Evolutionary conservation across 2,329 filamentous ascomycete species (phyloP).

Genomic region (Cytospora piceicola): DNA sequence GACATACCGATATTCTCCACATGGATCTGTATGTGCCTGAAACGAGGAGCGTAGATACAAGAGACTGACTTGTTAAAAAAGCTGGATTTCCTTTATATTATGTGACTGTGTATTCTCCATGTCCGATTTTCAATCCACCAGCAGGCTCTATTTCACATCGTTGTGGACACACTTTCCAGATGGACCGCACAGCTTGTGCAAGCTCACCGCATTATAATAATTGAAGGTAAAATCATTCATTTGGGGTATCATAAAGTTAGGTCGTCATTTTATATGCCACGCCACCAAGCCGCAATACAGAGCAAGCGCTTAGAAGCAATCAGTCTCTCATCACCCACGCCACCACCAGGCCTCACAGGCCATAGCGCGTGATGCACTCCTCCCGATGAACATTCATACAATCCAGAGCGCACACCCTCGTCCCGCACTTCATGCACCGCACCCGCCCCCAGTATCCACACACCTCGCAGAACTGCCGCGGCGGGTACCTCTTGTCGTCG

Average conservation of each 20-base stretch:
- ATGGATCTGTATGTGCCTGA: not conserved
- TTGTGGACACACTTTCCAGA: too few species aligned
- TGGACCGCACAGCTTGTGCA: too few species aligned
- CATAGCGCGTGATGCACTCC: conserved; percentile 70
- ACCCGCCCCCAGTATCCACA: conserved; percentile 83
- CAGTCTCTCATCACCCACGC: too few species aligned
- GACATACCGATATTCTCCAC: not conserved
- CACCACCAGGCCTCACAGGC: conserved; percentile 41
- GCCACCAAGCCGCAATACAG: not conserved
- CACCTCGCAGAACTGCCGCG: conserved; percentile 69
- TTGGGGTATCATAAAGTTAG: not conserved
- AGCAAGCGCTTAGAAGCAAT: not conserved
- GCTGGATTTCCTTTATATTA: too few species aligned
- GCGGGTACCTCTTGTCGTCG: conserved; percentile 36
- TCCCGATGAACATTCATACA: conserved; percentile 74
- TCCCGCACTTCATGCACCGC: conserved; percentile 77
- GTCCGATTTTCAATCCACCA: too few species aligned
- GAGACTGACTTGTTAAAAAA: not conserved
- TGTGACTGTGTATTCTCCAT: too few species aligned
- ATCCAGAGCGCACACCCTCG: conserved; percentile 74
- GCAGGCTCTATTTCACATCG: too few species aligned
- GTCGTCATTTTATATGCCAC: not conserved
- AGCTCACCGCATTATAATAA: not conserved
- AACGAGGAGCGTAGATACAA: not conserved
- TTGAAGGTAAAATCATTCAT: not conserved